Evolutionary conservation across 768 basidiomycete genomes (phyloP).

Genomic region (Boletus vermiculosoides): DNA sequence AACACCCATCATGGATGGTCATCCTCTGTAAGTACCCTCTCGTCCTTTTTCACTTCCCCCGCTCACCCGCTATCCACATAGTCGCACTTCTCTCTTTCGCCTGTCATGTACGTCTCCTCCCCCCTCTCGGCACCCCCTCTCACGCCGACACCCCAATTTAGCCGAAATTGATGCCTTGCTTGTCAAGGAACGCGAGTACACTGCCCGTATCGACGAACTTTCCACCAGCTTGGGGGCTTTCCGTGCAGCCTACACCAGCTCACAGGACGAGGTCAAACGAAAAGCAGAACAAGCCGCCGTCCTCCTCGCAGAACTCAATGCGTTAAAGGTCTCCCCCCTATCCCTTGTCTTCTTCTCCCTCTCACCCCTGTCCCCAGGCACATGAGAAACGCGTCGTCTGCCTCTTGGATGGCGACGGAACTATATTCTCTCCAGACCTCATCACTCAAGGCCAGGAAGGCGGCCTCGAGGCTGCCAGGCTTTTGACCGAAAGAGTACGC

Average conservation of each 20-base stretch:
- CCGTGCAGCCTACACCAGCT: conserved; percentile 25
- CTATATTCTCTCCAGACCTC: conserved; percentile 56
- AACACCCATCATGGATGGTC: conserved; percentile 13
- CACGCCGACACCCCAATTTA: conserved; percentile 3
- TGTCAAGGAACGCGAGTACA: conserved; percentile 23
- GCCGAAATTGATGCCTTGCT: conserved; percentile 32
- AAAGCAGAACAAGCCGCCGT: conserved; percentile 9
- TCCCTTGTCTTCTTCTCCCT: background rate
- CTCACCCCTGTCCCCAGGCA: conserved; percentile 8
- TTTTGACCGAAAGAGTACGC: conserved; percentile 37
- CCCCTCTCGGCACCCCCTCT: background rate
- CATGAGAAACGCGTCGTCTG: conserved; percentile 40
- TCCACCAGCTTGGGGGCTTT: conserved; percentile 26
- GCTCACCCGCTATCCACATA: background rate
- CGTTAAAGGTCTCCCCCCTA: conserved; percentile 24
- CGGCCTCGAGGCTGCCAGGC: conserved; percentile 54
- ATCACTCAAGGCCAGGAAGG: conserved; percentile 56
- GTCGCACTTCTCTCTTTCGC: conserved; percentile 1
- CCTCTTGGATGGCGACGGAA: conserved; percentile 63
- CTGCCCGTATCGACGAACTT: conserved; percentile 21
- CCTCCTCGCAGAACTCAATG: conserved; percentile 28
- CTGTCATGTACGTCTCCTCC: conserved; percentile 8
- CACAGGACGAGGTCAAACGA: conserved; percentile 21
- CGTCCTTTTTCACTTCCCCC: fast-evolving
- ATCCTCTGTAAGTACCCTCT: conserved; percentile 14